Conservation (phyloP, 1,284 basidiomycete species). For the Cryptococcus sp. region DNA sequence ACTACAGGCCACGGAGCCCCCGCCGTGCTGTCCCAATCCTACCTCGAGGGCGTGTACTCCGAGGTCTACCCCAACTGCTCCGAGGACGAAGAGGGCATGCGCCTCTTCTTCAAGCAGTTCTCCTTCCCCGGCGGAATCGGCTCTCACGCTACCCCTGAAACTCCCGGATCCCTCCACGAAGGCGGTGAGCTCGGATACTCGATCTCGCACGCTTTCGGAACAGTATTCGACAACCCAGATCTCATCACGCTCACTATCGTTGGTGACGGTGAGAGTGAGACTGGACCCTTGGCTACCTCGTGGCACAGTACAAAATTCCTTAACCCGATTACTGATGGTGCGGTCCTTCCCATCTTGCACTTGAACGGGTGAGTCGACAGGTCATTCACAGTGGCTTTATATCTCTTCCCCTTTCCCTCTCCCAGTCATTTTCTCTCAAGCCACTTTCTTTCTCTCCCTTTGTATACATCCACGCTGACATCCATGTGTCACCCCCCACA, state of each 20-base stretch:
- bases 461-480: constrained; percentile 18
- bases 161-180: constrained; percentile 81
- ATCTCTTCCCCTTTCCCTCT: neutral
- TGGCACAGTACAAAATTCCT: constrained; percentile 72
- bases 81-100: constrained; percentile 63
- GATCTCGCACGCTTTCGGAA: constrained; percentile 73
- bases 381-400: no score
- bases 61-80: constrained; percentile 70
- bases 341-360: constrained; percentile 80
- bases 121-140: constrained; percentile 56
- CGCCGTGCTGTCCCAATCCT: constrained; percentile 75
- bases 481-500: neutral
- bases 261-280: constrained; percentile 83
- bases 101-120: constrained; percentile 54
- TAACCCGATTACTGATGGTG: constrained; percentile 79
- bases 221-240: constrained; percentile 79
- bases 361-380: constrained; percentile 60
- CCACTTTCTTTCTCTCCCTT: constrained; percentile 6
- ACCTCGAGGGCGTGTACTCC: constrained; percentile 76
- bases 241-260: constrained; percentile 73
- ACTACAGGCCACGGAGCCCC: constrained; percentile 73
- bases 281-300: constrained; percentile 73
- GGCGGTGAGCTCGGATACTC: constrained; percentile 83
- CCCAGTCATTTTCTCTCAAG: neutral
- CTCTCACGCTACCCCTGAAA: constrained; percentile 66